These are phyloP conservation scores for Aspergillus taichungensis DNA, from an alignment of 495 filamentous ascomycete species.

Conservation along the genomic window DNA sequence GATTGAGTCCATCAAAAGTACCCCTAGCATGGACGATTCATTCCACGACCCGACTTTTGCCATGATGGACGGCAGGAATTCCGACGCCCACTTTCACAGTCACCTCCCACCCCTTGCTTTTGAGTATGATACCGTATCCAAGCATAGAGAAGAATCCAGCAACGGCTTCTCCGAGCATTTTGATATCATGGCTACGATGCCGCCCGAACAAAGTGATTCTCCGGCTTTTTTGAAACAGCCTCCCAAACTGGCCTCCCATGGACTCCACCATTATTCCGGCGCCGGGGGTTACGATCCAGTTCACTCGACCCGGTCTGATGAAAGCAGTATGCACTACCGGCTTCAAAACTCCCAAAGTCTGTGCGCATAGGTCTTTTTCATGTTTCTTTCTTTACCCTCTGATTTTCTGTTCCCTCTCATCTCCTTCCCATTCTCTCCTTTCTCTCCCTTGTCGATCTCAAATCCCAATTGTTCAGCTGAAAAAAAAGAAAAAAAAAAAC, in stretches of 20 bases:
- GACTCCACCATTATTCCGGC: constrained; percentile 13
- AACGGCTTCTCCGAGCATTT: constrained; percentile 14
- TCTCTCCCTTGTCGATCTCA: not conserved
- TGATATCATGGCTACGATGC: constrained; percentile 20
- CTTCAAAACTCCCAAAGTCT: constrained; percentile 28
- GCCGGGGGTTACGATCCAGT: constrained; percentile 27
- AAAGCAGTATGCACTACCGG: constrained; percentile 18
- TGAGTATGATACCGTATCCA: constrained; percentile 16
- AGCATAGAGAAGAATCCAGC: constrained; percentile 10
- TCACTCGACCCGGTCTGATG: constrained; percentile 17
- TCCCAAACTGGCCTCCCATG: constrained; percentile 5
- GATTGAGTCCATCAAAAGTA: constrained; percentile 31
- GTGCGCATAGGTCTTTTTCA: constrained; percentile 19
- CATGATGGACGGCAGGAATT: constrained; percentile 17
- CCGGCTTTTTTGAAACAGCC: constrained; percentile 18
- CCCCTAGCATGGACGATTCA: constrained; percentile 20
- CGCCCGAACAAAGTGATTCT: constrained; percentile 15
- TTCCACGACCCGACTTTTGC: constrained; percentile 27
- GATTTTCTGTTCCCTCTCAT: not conserved
- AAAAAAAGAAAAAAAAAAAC: no score
- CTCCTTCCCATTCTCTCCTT: not conserved
- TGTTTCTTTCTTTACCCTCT: constrained; percentile 6
- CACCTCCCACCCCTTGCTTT: constrained; percentile 17
- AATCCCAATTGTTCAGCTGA: no score
- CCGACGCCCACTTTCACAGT: constrained; percentile 11